phyloP scores from a whole-genome alignment of 2,329 filamentous ascomycete genomes.

The Penicillium italicum region DNA sequence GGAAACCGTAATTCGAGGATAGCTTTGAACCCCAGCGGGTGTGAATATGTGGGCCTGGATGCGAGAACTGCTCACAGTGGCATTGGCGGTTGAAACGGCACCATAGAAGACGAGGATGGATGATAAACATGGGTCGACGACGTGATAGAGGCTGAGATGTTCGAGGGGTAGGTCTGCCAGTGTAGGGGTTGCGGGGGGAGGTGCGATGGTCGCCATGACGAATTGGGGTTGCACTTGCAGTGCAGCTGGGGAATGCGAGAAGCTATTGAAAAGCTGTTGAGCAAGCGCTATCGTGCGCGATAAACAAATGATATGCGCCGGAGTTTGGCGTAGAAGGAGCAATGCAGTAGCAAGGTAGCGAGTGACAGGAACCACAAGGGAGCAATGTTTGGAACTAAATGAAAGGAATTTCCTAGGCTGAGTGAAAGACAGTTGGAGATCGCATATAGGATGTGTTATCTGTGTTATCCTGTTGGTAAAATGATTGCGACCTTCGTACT shows the following conservation, averaged over 20 bases:
- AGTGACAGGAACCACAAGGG: slow-evolving; percentile 5
- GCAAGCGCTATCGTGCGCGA: slow-evolving; percentile 16
- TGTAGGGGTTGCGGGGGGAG: slow-evolving; percentile 61
- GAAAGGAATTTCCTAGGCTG: slow-evolving; percentile 2
- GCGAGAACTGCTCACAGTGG: slow-evolving; percentile 81
- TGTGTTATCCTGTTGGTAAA: slow-evolving; percentile 11
- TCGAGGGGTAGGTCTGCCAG: slow-evolving; percentile 73
- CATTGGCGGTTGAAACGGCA: slow-evolving; percentile 82
- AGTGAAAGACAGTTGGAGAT: slow-evolving; percentile 5
- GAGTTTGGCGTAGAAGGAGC: slow-evolving; percentile 9
- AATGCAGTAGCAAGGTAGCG: background rate
- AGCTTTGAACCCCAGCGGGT: slow-evolving; percentile 83
- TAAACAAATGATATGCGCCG: slow-evolving; percentile 3
- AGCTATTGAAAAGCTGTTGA: slow-evolving; percentile 12
- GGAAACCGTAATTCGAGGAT: slow-evolving; percentile 85
- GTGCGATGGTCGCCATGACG: slow-evolving; percentile 66
- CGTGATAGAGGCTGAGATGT: slow-evolving; percentile 81
- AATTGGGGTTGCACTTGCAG: slow-evolving; percentile 11
- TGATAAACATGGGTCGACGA: slow-evolving; percentile 76
- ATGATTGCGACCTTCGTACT: slow-evolving; percentile 15
- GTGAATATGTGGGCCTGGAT: slow-evolving; percentile 93
- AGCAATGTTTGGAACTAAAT: slow-evolving; percentile 1
- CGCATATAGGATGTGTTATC: slow-evolving; percentile 13
- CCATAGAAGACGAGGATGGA: slow-evolving; percentile 88
- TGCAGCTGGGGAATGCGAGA: background rate